Evolutionary conservation across 768 basidiomycete species (phyloP), one percentile per base, ranked within the genome.

Genomic region (Kwoniella sp.): DNA sequence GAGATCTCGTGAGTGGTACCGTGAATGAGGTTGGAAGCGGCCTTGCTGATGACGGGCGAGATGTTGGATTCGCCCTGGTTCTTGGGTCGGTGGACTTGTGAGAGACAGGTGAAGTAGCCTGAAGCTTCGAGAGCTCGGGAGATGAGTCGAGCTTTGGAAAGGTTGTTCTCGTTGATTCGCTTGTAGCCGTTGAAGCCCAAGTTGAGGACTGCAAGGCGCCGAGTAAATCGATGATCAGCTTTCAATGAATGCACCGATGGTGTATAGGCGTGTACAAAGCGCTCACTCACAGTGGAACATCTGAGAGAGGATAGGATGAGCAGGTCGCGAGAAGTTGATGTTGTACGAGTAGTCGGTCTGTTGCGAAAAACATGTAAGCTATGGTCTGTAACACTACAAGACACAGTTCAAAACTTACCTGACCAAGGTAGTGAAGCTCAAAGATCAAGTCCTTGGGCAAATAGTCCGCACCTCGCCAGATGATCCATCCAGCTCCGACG

Each of bases 391-490:
- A n/a, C n/a, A n/a, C n/a, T n/a, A n/a, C 33, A 33, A 33, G 13
- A 33, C 33, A 33, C n/a, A n/a, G n/a, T n/a, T n/a, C n/a, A 13
- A 33, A 33, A 59, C 74, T 57, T 48, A 76, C 69, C 30, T 51
- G 58, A 19, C 71, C 72, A n/a, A 77, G 65, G 78, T 83, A 85
- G 75, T 85, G 82, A 24, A 84, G 80, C 74, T 84, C 87, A 62
- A 88, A 88, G 68, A 88, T 86, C 65, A 88, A 84, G 65, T 88
- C 88, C 71, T 88, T 87, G 4, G 87, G 88, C 27, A 88, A 83
- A 72, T 79, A 82, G 55, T 83, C 74, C 69, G 84, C 83, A 55
- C 84, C 82, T 25, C 87, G 81, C 86, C 86, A 88, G 65, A 88
- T 78, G 47, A 88, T 83, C 85, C 86, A 88, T 22, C 87, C 88